These are phyloP conservation scores for Spatholobus suberectus DNA, from an alignment of 306 rosid species.

Conservation along the genomic window DNA sequence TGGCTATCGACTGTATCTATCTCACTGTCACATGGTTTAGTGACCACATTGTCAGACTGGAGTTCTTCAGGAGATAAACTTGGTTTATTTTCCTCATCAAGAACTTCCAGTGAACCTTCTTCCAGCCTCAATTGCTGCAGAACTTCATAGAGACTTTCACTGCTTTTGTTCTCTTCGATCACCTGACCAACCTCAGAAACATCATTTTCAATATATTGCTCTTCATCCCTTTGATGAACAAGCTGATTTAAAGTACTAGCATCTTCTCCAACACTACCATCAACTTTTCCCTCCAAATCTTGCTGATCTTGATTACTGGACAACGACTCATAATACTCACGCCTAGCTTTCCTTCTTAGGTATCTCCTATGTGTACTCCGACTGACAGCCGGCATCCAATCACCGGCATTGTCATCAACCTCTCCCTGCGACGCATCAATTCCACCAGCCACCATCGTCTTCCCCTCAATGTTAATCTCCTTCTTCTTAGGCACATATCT, in stretches of 20 bases:
- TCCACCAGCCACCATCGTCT: slow-evolving; percentile 72
- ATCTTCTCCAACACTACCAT: slow-evolving; percentile 45
- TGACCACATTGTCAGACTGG: slow-evolving; percentile 27
- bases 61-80: slow-evolving; percentile 36
- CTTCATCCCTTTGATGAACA: slow-evolving; percentile 41
- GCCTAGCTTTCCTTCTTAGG: slow-evolving; percentile 83
- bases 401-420: slow-evolving; percentile 63
- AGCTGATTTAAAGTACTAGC: slow-evolving; percentile 40
- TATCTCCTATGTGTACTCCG: slow-evolving; percentile 88
- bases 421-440: slow-evolving; percentile 86
- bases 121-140: slow-evolving; percentile 60
- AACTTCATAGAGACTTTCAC: slow-evolving; percentile 53
- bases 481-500: slow-evolving; percentile 63
- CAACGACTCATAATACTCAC: slow-evolving; percentile 54
- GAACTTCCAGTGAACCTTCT: slow-evolving; percentile 52
- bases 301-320: slow-evolving; percentile 55
- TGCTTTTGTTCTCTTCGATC: slow-evolving; percentile 46
- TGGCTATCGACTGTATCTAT: slow-evolving; percentile 42
- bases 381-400: slow-evolving; percentile 93
- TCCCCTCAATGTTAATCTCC: slow-evolving; percentile 78
- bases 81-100: slow-evolving; percentile 43
- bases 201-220: slow-evolving; percentile 34
- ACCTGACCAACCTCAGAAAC: slow-evolving; percentile 46
- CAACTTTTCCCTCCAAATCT: slow-evolving; percentile 48
- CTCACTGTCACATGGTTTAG: slow-evolving; percentile 47